These are phyloP conservation scores for Podospora pseudoanserina DNA, from an alignment of 495 filamentous ascomycete species.

Conservation along the genomic window DNA sequence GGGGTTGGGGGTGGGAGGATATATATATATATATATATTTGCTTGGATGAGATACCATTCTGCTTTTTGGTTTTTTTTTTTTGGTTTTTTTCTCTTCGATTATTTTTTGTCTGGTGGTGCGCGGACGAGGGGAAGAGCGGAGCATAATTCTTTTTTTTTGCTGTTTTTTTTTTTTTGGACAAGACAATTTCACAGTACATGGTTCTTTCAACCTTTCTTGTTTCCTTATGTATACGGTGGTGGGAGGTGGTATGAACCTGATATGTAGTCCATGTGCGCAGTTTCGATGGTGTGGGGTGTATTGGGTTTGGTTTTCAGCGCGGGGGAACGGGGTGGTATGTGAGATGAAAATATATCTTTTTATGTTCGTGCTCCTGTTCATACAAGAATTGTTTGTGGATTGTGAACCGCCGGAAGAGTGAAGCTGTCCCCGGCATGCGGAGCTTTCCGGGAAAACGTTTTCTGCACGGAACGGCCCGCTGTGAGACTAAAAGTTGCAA, in stretches of 20 bases:
- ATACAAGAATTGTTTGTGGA: background rate
- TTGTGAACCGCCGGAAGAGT: too few relatives aligned
- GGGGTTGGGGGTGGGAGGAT: background rate
- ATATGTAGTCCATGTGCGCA: background rate
- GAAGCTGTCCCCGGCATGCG: background rate
- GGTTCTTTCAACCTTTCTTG: background rate
- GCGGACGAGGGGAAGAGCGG: background rate
- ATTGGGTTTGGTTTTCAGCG: too few relatives aligned
- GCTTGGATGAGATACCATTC: constrained; percentile 30
- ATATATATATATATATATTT: background rate
- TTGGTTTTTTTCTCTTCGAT: background rate
- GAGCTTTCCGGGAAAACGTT: background rate
- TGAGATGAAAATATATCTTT: background rate
- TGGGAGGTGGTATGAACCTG: background rate
- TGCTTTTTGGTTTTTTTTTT: constrained; percentile 16
- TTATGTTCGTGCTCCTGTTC: background rate
- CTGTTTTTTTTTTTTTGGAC: background rate
- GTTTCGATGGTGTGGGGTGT: background rate
- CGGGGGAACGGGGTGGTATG: background rate
- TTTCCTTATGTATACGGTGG: background rate
- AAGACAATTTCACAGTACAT: background rate
- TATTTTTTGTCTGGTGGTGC: background rate
- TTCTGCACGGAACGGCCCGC: background rate
- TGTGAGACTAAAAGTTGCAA: background rate
- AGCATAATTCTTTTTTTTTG: background rate